Conservation (phyloP, 2,329 filamentous ascomycete species). For the Orbilia oligospora region DNA sequence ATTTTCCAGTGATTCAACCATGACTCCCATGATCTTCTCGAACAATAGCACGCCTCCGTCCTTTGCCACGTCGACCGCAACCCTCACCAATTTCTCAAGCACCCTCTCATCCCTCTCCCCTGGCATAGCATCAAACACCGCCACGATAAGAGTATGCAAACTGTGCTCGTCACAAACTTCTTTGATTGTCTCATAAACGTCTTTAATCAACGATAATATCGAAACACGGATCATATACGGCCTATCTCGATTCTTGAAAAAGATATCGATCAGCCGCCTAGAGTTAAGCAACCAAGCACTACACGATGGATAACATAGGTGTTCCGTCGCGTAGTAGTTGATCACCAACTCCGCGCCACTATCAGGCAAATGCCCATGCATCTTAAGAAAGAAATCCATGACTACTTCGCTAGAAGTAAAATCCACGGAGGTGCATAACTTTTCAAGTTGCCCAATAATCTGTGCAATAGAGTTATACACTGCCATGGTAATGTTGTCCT, state of each 20-base stretch:
- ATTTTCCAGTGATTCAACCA: constrained; percentile 65
- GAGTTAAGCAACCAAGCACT: constrained; percentile 77
- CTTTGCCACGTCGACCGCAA: constrained; percentile 77
- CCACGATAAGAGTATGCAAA: constrained; percentile 74
- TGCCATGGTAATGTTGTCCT: constrained; percentile 58
- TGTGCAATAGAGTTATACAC: constrained; percentile 66
- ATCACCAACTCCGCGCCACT: constrained; percentile 76
- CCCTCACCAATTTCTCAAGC: constrained; percentile 76
- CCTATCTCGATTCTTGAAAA: constrained; percentile 75
- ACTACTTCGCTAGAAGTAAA: constrained; percentile 77
- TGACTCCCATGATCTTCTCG: constrained; percentile 72
- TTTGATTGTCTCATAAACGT: constrained; percentile 70
- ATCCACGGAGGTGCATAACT: constrained; percentile 68
- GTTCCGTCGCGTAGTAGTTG: constrained; percentile 77
- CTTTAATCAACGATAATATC: constrained; percentile 74
- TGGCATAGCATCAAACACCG: constrained; percentile 74
- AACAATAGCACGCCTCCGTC: constrained; percentile 75
- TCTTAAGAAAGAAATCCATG: constrained; percentile 76
- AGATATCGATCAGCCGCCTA: constrained; percentile 73
- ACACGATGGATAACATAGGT: constrained; percentile 80
- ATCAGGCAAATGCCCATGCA: constrained; percentile 76
- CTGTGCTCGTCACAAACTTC: constrained; percentile 74
- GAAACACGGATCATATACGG: constrained; percentile 75
- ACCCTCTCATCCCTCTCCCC: constrained; percentile 77
- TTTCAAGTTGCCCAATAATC: constrained; percentile 70